These are phyloP conservation scores for Bipolaris oryzae DNA, from an alignment of 2,329 filamentous ascomycete species.

Conservation along the genomic window DNA sequence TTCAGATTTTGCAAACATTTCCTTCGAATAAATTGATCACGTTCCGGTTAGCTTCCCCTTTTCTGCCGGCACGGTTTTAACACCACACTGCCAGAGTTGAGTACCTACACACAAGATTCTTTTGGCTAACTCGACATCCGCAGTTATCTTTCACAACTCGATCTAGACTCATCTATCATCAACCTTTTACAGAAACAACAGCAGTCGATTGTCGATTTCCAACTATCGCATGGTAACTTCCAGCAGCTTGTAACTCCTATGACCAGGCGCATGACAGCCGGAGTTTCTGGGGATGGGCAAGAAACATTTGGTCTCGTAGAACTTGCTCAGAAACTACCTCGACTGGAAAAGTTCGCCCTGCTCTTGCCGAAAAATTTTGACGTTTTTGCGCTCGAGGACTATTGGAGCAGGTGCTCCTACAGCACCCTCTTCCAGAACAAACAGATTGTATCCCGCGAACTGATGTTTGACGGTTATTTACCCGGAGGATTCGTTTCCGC, in stretches of 20 bases:
- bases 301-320: not conserved
- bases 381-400: too few species aligned
- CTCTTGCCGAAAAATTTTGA: too few species aligned
- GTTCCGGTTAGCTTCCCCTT: constrained; percentile 8
- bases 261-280: not conserved
- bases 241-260: not conserved
- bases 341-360: constrained; percentile 7
- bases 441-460: not conserved
- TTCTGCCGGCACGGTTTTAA: not conserved
- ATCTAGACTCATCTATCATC: not conserved
- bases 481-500: not conserved
- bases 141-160: not conserved
- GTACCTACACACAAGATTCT: not conserved
- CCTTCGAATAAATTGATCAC: constrained; percentile 6
- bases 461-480: constrained; percentile 5
- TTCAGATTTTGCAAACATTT: constrained; percentile 5
- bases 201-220: not conserved
- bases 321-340: not conserved
- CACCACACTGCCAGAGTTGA: not conserved
- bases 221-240: not conserved
- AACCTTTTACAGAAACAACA: not conserved
- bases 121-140: not conserved
- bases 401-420: too few species aligned
- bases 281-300: not conserved
- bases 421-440: not conserved